Evolutionary conservation across 495 filamentous ascomycete species (phyloP), one percentile per base, ranked within the genome.

Genomic region (Acidomyces sp.): DNA sequence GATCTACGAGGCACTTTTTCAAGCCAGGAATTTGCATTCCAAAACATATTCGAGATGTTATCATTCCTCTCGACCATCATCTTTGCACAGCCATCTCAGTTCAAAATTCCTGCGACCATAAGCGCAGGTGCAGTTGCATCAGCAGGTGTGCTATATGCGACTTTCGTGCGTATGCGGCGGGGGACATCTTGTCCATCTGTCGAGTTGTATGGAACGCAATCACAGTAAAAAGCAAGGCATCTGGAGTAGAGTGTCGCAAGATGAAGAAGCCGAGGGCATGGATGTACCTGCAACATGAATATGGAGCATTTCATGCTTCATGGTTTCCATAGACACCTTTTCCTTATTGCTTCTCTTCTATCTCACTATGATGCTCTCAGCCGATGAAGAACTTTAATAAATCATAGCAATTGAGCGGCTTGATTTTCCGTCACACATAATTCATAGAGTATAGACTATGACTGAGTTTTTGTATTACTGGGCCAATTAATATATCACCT

Each of bases 1-100:
- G 57, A 58, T 6, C 41, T 55, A 2, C 65, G 78, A 16, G 77
- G 72, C 3, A 46, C 62, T 0, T 82, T 85, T 51, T 82, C 79
- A 0, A 51, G 74, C 0, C 64, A 69, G 5, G 79, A 85, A 52
- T 60, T 67, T 20, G 62, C 75, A 0, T 60, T 70, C 6, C 78
- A 83, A 55, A 83, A 75, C 45, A 32, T 68, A 4, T 82, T 80
- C 45, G 79, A 85, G 52, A 60, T 82, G 26, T 44, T 71, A 0
- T 73, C 78, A 0, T 82, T 66, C 44, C 65, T 65, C 0, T 62
- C 65, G 0, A 85, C 80, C 0, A 69, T 82, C 29, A 47, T 72
- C 7, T 82, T 73, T 37, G 55, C 69, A 1, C 51, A 42, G 0
- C 77, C 78, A 0, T 60, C 64, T 0, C 60, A 76, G 31, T 85